These are phyloP conservation scores for Chytriomyces confervae DNA, from an alignment of 192 early-diverging fungal genomes.

Conservation along the genomic window DNA sequence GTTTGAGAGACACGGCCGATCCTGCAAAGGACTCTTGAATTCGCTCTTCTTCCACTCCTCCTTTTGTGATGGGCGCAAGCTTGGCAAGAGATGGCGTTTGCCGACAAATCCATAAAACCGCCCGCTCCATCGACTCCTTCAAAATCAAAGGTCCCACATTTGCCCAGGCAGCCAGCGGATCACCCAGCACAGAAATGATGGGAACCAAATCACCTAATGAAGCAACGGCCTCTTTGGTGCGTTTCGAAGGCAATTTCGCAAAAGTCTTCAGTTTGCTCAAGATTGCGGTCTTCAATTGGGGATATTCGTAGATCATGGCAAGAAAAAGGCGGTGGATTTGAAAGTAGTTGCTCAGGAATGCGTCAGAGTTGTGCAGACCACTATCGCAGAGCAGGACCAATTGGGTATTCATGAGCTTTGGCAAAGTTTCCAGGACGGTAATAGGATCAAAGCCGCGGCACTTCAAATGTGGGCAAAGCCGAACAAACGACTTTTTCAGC, in stretches of 20 bases:
- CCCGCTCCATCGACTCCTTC: slow-evolving; percentile 28
- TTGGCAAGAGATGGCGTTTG: slow-evolving; percentile 32
- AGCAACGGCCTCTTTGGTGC: slow-evolving; percentile 31
- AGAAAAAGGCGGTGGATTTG: slow-evolving; percentile 45
- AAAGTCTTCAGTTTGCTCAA: slow-evolving; percentile 23
- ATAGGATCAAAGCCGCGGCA: slow-evolving; percentile 35
- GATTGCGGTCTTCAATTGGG: slow-evolving; percentile 26
- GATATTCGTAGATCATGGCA: slow-evolving; percentile 42
- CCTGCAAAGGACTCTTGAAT: slow-evolving; percentile 28
- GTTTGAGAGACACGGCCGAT: slow-evolving; percentile 15
- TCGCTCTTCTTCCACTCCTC: slow-evolving; percentile 14
- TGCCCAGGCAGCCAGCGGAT: slow-evolving; percentile 15
- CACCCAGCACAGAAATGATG: slow-evolving; percentile 28
- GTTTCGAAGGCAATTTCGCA: slow-evolving; percentile 2
- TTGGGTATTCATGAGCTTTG: slow-evolving; percentile 49
- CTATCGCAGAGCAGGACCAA: slow-evolving; percentile 43
- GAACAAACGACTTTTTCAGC: slow-evolving; percentile 32
- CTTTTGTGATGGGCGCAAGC: not conserved
- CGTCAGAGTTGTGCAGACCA: slow-evolving; percentile 36
- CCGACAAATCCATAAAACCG: slow-evolving; percentile 38
- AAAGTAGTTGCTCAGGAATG: slow-evolving; percentile 39
- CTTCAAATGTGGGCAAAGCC: slow-evolving; percentile 32
- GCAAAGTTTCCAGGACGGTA: slow-evolving; percentile 39
- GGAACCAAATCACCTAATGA: slow-evolving; percentile 46
- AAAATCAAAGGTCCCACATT: slow-evolving; percentile 26